These are phyloP conservation scores for Fomitopsis schrenkii DNA, from an alignment of 1,284 basidiomycete genomes.

Conservation along the genomic window DNA sequence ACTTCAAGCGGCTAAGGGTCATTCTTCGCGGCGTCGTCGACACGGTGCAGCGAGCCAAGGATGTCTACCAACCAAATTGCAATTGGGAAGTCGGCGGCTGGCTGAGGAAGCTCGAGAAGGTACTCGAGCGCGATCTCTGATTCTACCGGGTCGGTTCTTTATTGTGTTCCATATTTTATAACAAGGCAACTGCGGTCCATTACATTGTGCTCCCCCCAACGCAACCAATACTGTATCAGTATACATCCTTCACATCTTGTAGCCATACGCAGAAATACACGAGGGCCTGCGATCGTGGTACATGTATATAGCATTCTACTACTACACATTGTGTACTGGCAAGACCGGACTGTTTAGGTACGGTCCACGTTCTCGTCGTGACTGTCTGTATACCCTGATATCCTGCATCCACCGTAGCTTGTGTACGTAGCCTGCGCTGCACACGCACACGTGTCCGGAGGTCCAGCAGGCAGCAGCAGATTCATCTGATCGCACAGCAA, in stretches of 20 bases:
- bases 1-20: slow-evolving; percentile 66
- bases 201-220: neutral
- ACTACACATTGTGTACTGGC: neutral
- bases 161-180: neutral
- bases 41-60: slow-evolving; percentile 42
- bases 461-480: neutral
- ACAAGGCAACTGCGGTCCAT: slow-evolving; percentile 2
- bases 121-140: neutral
- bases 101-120: slow-evolving; percentile 29
- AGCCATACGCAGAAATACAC: slow-evolving; percentile 12
- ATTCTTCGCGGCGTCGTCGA: slow-evolving; percentile 63
- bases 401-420: neutral
- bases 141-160: neutral
- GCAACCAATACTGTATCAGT: slow-evolving; percentile 5
- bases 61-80: slow-evolving; percentile 56
- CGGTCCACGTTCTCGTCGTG: neutral
- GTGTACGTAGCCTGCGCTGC: neutral
- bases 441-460: neutral
- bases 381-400: neutral
- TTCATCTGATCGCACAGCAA: neutral
- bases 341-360: neutral
- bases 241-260: slow-evolving; percentile 4
- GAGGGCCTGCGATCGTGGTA: slow-evolving; percentile 8
- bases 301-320: neutral
- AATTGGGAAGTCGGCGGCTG: slow-evolving; percentile 76